Evolutionary conservation across 2,329 filamentous ascomycete species (phyloP).

Genomic region (Penicillium oxalicum): DNA sequence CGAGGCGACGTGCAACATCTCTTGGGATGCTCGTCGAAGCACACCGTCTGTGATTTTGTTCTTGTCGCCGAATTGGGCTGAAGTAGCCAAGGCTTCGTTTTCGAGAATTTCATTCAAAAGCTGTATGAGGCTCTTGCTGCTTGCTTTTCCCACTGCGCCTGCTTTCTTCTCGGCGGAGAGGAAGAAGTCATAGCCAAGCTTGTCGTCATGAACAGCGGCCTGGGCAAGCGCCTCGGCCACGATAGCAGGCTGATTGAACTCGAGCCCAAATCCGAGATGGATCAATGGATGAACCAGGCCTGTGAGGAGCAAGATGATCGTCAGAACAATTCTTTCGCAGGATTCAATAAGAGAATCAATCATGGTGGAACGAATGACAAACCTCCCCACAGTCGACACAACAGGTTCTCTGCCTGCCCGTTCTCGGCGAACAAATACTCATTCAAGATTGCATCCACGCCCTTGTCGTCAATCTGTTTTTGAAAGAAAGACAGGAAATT

Average conservation of each 20-base stretch:
- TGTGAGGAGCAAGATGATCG: slow-evolving; percentile 16
- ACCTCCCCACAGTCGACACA: slow-evolving; percentile 63
- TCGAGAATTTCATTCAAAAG: slow-evolving; percentile 56
- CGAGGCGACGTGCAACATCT: slow-evolving; percentile 57
- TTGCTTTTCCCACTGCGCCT: slow-evolving; percentile 24
- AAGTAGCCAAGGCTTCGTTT: slow-evolving; percentile 52
- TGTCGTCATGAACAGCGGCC: slow-evolving; percentile 60
- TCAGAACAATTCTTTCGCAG: neutral
- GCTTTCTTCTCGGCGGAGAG: slow-evolving; percentile 31
- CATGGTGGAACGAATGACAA: slow-evolving; percentile 11
- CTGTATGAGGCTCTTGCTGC: slow-evolving; percentile 45
- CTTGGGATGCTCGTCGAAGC: slow-evolving; percentile 54
- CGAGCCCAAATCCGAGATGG: slow-evolving; percentile 77
- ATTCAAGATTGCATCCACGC: slow-evolving; percentile 57
- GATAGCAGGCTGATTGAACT: slow-evolving; percentile 75
- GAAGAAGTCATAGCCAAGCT: slow-evolving; percentile 51
- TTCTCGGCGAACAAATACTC: slow-evolving; percentile 65
- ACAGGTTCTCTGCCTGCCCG: slow-evolving; percentile 60
- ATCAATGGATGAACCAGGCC: slow-evolving; percentile 75
- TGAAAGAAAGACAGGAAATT: slow-evolving; percentile 75
- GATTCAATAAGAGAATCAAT: neutral
- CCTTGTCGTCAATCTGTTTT: slow-evolving; percentile 59
- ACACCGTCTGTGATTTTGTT: slow-evolving; percentile 67
- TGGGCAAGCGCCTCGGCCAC: slow-evolving; percentile 76
- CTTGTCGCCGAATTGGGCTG: slow-evolving; percentile 48